A percentile compares a stretch with the other conserved stretches of the same genome.
Evolutionary conservation across 2,329 filamentous ascomycete species (phyloP).

Genomic region (Colletotrichum simmondsii): DNA sequence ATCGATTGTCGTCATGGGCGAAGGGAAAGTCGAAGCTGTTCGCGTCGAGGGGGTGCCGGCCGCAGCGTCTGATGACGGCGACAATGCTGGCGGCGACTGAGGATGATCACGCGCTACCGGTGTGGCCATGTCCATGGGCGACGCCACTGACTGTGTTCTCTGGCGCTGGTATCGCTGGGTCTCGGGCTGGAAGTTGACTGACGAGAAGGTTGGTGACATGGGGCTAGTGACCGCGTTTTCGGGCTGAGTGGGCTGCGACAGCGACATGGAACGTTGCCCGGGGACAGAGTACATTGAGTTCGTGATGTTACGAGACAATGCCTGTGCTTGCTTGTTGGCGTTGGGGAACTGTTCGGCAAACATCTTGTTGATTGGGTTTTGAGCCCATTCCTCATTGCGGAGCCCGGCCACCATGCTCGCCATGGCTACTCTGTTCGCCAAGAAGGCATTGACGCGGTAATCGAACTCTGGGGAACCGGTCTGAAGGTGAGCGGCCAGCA

Average conservation of each 20-base stretch:
- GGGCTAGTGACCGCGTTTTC: conserved; percentile 1
- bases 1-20: conserved; percentile 36
- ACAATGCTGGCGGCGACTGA: conserved; percentile 42
- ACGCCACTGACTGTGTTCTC: conserved; percentile 14
- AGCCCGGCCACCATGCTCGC: conserved; percentile 50
- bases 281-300: conserved; percentile 31
- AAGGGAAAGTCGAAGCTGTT: conserved; percentile 39
- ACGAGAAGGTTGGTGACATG: conserved; percentile 20
- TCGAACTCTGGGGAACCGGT: conserved; percentile 71
- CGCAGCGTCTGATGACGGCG: conserved; percentile 38
- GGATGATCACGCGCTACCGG: conserved; percentile 26
- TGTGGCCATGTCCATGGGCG: conserved; percentile 36
- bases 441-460: conserved; percentile 63
- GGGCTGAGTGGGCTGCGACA: conserved; percentile 2
- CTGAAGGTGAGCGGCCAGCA: conserved; percentile 71
- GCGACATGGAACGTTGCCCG: background rate
- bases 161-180: conserved; percentile 24
- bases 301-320: conserved; percentile 32
- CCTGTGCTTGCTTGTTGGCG: conserved; percentile 44
- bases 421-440: conserved; percentile 56
- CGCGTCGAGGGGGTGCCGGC: conserved; percentile 32
- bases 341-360: conserved; percentile 60
- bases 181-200: conserved; percentile 36
- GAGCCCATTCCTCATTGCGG: conserved; percentile 49
- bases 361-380: conserved; percentile 57